phyloP scores from a whole-genome alignment of 2,329 filamentous ascomycete species.

The Trichoderma gracile region DNA sequence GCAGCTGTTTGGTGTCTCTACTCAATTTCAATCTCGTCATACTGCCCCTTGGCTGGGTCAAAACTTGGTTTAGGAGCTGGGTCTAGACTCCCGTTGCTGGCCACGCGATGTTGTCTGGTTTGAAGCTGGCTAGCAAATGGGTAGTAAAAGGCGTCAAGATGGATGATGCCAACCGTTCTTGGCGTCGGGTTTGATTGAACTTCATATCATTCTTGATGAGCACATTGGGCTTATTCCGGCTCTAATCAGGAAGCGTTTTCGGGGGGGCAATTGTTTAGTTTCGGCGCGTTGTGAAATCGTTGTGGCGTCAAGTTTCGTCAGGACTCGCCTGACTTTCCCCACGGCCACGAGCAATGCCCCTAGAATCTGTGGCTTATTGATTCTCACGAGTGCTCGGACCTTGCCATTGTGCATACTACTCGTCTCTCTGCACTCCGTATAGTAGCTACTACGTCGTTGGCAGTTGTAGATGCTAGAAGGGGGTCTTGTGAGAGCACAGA shows the following conservation, averaged over 20 bases:
- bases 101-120: not conserved
- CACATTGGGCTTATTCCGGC: not conserved
- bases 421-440: too few relatives aligned
- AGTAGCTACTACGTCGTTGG: too few relatives aligned
- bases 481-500: not conserved
- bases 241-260: not conserved
- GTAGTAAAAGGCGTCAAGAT: not conserved
- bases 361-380: not conserved
- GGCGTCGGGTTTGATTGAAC: not conserved
- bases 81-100: not conserved
- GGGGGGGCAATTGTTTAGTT: not conserved
- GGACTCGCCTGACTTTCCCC: not conserved
- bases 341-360: not conserved
- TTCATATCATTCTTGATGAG: not conserved
- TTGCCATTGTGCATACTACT: not conserved
- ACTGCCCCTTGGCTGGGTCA: constrained; percentile 8
- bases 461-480: too few relatives aligned
- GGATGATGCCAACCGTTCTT: not conserved
- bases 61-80: constrained; percentile 4
- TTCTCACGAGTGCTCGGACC: not conserved
- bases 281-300: constrained; percentile 4
- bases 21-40: constrained; percentile 24
- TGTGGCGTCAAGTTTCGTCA: not conserved
- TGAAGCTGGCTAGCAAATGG: too few relatives aligned
- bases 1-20: too few relatives aligned